phyloP scores from a whole-genome alignment of 768 basidiomycete genomes.

The Podaxis sp. region DNA sequence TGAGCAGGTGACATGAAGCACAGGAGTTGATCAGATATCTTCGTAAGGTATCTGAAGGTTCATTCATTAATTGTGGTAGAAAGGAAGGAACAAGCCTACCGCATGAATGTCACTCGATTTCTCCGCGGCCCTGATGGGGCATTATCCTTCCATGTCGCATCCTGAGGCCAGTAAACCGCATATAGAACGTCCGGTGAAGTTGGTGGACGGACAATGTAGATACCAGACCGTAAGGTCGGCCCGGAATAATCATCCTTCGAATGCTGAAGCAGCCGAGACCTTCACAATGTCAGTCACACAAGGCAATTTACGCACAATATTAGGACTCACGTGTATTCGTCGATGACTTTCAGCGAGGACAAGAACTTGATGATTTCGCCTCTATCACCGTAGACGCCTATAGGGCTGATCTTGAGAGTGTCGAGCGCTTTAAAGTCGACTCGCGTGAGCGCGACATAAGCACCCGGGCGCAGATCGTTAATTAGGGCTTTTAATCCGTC shows the following conservation, averaged over 20 bases:
- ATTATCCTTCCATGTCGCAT: slow-evolving; percentile 52
- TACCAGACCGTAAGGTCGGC: slow-evolving; percentile 39
- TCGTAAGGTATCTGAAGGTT: slow-evolving; percentile 49
- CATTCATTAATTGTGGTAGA: background rate
- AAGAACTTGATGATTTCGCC: slow-evolving; percentile 45
- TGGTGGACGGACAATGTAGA: slow-evolving; percentile 37
- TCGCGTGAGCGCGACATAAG: slow-evolving; percentile 49
- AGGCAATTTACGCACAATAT: background rate
- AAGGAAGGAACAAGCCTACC: slow-evolving; percentile 27
- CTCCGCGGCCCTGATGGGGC: slow-evolving; percentile 38
- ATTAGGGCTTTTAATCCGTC: slow-evolving; percentile 43
- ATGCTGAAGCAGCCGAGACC: slow-evolving; percentile 8
- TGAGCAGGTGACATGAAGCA: slow-evolving; percentile 48
- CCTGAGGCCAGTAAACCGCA: slow-evolving; percentile 60
- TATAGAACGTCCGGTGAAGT: slow-evolving; percentile 27
- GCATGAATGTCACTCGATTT: slow-evolving; percentile 60
- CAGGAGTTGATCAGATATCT: slow-evolving; percentile 51
- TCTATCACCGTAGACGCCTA: slow-evolving; percentile 57
- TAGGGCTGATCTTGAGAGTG: slow-evolving; percentile 36
- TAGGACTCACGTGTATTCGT: slow-evolving; percentile 34
- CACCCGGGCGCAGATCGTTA: slow-evolving; percentile 43
- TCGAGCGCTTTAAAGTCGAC: slow-evolving; percentile 56
- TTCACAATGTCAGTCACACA: background rate
- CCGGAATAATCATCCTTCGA: slow-evolving; percentile 5
- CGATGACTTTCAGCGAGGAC: slow-evolving; percentile 27